These are phyloP conservation scores for Uncinocarpus reesii DNA, from an alignment of 2,329 filamentous ascomycete genomes.

Conservation along the genomic window DNA sequence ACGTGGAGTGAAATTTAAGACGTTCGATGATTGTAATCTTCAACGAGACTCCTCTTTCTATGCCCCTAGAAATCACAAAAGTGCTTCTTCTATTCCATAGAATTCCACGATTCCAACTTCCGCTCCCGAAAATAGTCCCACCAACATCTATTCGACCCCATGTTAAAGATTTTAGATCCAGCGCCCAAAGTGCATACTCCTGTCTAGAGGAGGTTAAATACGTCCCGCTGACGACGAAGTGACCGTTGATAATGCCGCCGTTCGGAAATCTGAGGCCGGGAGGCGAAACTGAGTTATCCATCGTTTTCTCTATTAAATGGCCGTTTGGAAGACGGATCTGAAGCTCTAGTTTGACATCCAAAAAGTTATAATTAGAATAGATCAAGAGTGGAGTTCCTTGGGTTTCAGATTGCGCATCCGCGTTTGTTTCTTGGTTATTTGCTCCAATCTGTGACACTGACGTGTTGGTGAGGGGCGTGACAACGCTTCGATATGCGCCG, in stretches of 20 bases:
- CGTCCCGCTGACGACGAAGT: constrained; percentile 95
- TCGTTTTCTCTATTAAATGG: constrained; percentile 71
- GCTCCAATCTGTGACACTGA: constrained; percentile 38
- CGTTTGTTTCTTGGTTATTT: constrained; percentile 30
- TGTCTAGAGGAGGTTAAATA: constrained; percentile 97
- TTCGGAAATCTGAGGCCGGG: constrained; percentile 92
- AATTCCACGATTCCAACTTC: constrained; percentile 93
- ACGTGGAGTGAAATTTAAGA: constrained; percentile 95
- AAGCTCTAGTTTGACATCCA: constrained; percentile 91
- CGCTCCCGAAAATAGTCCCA: constrained; percentile 86
- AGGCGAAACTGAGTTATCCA: constrained; percentile 71
- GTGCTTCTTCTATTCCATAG: constrained; percentile 88
- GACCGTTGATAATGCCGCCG: constrained; percentile 85
- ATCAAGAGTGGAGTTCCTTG: constrained; percentile 68
- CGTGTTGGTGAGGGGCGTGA: constrained; percentile 58
- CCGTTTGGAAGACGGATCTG: constrained; percentile 81
- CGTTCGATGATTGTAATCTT: constrained; percentile 97
- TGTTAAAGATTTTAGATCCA: constrained; percentile 76
- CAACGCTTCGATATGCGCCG: constrained; percentile 90
- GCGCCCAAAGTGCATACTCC: constrained; percentile 92
- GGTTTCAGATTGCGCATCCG: constrained; percentile 26
- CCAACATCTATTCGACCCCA: constrained; percentile 96
- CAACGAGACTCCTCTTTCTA: constrained; percentile 81
- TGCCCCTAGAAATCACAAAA: constrained; percentile 93
- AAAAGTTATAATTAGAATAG: constrained; percentile 97